These are phyloP conservation scores for Aureobasidium uvarum DNA, from an alignment of 2,329 filamentous ascomycete genomes.

Conservation along the genomic window DNA sequence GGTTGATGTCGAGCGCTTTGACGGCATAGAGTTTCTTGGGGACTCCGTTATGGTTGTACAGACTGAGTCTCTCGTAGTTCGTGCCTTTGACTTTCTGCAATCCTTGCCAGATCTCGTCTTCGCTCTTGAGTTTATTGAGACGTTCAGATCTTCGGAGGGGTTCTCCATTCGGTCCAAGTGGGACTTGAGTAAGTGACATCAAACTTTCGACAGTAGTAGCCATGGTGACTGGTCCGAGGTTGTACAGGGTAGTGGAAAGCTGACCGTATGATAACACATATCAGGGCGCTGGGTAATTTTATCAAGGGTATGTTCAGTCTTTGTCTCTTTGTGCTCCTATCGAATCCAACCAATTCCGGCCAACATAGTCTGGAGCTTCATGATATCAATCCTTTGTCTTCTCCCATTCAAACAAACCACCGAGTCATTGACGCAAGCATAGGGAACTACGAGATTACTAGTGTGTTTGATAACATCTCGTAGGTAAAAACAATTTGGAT, in stretches of 20 bases:
- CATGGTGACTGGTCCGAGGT: neutral
- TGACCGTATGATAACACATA: neutral
- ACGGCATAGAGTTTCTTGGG: neutral
- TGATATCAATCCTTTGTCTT: neutral
- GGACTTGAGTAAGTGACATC: neutral
- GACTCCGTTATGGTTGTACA: neutral
- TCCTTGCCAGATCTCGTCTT: neutral
- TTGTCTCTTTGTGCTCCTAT: neutral
- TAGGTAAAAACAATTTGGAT: too few relatives aligned
- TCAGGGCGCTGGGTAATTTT: neutral
- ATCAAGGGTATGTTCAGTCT: neutral
- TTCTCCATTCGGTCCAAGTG: neutral
- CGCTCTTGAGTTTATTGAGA: neutral
- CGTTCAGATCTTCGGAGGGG: neutral
- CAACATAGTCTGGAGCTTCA: neutral
- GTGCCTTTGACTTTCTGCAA: neutral
- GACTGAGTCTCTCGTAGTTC: neutral
- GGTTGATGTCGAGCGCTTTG: neutral
- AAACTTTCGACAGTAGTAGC: neutral
- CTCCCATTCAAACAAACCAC: neutral
- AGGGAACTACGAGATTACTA: too few relatives aligned
- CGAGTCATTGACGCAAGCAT: too few relatives aligned
- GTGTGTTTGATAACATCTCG: too few relatives aligned
- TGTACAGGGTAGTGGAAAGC: neutral
- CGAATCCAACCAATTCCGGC: neutral